Percentiles rank a stretch among this genome's conserved stretches.
Evolutionary conservation across 2,329 filamentous ascomycete species (phyloP).

Genomic region (Tolypocladium tropicale): DNA sequence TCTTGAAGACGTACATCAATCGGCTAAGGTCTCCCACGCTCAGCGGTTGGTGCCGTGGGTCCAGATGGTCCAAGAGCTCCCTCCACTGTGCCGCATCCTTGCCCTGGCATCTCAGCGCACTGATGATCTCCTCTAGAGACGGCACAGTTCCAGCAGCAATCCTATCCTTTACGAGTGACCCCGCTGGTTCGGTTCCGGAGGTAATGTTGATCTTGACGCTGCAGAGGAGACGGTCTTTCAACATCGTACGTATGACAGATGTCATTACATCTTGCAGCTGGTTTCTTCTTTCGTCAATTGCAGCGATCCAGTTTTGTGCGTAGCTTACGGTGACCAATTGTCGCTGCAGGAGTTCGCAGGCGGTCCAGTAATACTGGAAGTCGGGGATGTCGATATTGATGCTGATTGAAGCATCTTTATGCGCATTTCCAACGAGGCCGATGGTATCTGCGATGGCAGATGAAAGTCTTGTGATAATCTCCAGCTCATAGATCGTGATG

Average conservation of each 20-base stretch:
- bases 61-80: not conserved
- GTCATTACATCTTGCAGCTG: not conserved
- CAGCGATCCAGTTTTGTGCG: not conserved
- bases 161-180: not conserved
- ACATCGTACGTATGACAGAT: not conserved
- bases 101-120: not conserved
- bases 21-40: not conserved
- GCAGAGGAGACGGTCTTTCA: not conserved
- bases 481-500: not conserved
- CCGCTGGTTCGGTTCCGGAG: not conserved
- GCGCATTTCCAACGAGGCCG: not conserved
- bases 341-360: not conserved
- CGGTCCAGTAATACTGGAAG: conserved; percentile 1
- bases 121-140: not conserved
- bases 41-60: not conserved
- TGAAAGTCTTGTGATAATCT: not conserved
- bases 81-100: not conserved
- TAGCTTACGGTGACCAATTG: not conserved
- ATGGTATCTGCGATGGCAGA: not conserved
- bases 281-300: not conserved
- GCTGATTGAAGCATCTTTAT: not conserved
- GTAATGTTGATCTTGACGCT: not conserved
- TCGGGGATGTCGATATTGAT: not conserved
- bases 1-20: not conserved
- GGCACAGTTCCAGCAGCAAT: not conserved